Evolutionary conservation across 306 rosid genomes (phyloP), one percentile per base, ranked within the genome.

Genomic region (Castanea sativa): DNA sequence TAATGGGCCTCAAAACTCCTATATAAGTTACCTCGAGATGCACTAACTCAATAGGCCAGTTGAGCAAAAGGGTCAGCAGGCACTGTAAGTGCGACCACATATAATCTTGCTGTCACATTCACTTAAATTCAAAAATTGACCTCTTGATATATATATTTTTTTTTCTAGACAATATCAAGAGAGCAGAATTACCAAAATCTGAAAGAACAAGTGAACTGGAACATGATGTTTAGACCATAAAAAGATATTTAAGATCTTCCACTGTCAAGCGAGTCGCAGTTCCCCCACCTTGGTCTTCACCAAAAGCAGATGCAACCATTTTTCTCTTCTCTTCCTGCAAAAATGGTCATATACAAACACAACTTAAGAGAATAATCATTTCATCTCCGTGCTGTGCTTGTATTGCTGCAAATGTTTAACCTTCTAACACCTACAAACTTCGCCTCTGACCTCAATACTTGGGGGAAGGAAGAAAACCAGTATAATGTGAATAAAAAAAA

Each of bases 271-370:
- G 96, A 79, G 93, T 27, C 20, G 80, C 91, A 20, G 97, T 63
- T 21, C 87, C 87, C 4, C 99, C 99, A 23, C 88, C 79, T 41
- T 90, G 92, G 61, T 95, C 99, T 91, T 93, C 99, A 64, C 97
- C 98, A 83, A 95, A 95, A 73, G 99, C 98, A 64, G 98, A 93
- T 64, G 98, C 99, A 67, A 93, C 99, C 98, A 95, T 93, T 85
- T 93, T 93, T 81, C 92, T 87, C 91, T 93, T 95, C 74, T 95
- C 97, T 53, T 93, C 99, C 99, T 95, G 91, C 79, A 82, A 70
- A 73, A 76, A 83, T 38, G 72, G 63, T 67, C 76, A 76, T 83
- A 71, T 73, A 83, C 33, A 63, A 30, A 27, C 55, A 30, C 68
- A 61, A 19, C 76, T 73, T 73, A 82, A 84, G 78, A 83, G 61